Evolutionary conservation across 371 early-diverging fungal species (phyloP).

Genomic region (Fennellomyces sp.): DNA sequence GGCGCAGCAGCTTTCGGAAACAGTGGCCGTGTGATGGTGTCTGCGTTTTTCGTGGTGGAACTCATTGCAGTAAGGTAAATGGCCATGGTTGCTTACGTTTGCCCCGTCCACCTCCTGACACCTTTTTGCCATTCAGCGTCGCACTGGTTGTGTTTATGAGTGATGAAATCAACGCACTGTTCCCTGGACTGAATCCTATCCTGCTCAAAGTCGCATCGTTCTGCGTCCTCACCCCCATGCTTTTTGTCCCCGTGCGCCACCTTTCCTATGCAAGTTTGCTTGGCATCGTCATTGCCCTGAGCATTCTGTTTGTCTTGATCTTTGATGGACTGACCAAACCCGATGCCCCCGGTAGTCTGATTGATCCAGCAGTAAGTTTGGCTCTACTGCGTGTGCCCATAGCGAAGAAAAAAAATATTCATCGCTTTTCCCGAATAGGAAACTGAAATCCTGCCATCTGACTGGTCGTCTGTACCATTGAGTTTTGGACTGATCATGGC

Average conservation of each 20-base stretch:
- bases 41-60: slow-evolving; percentile 63
- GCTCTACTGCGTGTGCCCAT: not conserved
- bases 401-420: not conserved
- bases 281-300: slow-evolving; percentile 37
- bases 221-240: slow-evolving; percentile 23
- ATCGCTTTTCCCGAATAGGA: too few species aligned
- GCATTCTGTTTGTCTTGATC: slow-evolving; percentile 31
- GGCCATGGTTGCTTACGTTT: not conserved
- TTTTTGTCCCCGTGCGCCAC: slow-evolving; percentile 32
- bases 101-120: too few species aligned
- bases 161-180: slow-evolving; percentile 37
- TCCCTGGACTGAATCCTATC: slow-evolving; percentile 12
- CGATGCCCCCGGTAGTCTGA: slow-evolving; percentile 54
- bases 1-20: slow-evolving; percentile 71
- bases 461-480: slow-evolving; percentile 37
- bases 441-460: slow-evolving; percentile 33
- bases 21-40: slow-evolving; percentile 48
- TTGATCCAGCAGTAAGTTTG: slow-evolving; percentile 44
- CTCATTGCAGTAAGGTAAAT: slow-evolving; percentile 60
- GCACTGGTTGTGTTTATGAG: slow-evolving; percentile 41
- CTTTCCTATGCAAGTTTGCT: slow-evolving; percentile 42
- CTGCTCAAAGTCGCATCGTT: slow-evolving; percentile 14
- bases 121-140: slow-evolving; percentile 18
- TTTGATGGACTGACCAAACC: slow-evolving; percentile 39
- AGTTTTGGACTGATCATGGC: slow-evolving; percentile 51